Evolutionary conservation across 208 protist genomes (phyloP), one percentile per base, ranked within the genome.

Genomic region (Wallacemonas sp.): DNA sequence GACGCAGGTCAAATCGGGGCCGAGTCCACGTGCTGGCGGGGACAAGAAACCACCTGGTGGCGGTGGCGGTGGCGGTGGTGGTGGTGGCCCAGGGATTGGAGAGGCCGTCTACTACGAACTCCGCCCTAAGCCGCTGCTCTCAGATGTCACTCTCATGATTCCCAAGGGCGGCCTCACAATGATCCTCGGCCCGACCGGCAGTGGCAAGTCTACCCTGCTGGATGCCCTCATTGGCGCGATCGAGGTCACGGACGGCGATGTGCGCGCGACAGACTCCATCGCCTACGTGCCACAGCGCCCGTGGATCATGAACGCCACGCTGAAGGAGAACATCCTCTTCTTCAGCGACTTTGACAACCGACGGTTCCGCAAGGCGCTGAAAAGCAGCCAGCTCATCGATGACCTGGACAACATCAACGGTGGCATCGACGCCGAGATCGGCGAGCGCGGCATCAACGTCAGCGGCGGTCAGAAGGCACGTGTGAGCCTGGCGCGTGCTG

Each of bases 251-350:
- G 68, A 57, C 8, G 83, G 83, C 48, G 46, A 61, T 24, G 70
- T 87, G 17, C 47, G 60, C 36, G 61, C 64, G 34, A 30, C 47
- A 9, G 58, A 70, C 29, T 52, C 30, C 39, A 78, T 98, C 29
- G 89, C 91, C 2, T 98, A 97, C 68, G 82, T 85, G 30, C 77
- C 93, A 19, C 96, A 98, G 73, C 74, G 91, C 65, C 67, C 94
- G 57, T 98, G 87, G 83, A 94, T 98, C 44, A 83, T 92, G 70
- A 97, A 94, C 74, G 78, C 83, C 6, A 96, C 94, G 21, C 39
- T 98, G 16, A 71, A 78, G 30, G 89, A 98, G 9, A 98, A 98
- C 74, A 90, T 98, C 27, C 49, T 96, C 17, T 98, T 98, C 71
- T 94, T 91, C 48, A 49, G 70, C 33, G 47, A 61, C 23, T 72